A percentile compares a stretch with the other conserved stretches of the same genome.
These are phyloP conservation scores for Rubroshorea leprosula DNA, from an alignment of 345 rosid species.

Conservation along the genomic window DNA sequence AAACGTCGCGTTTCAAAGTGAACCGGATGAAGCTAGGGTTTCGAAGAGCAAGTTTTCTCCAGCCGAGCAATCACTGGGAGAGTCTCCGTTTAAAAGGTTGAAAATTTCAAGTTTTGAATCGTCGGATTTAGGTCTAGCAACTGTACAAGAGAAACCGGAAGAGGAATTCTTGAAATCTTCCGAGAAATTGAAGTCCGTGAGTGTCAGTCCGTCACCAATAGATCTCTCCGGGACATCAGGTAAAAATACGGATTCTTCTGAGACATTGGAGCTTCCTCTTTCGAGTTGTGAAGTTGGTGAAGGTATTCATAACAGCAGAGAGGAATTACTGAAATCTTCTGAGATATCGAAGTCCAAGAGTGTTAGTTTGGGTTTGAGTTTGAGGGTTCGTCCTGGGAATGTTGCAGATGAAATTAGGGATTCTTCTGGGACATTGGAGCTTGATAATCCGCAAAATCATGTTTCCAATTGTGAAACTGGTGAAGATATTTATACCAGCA, in stretches of 20 bases:
- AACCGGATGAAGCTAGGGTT: constrained; percentile 18
- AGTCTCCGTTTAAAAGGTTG: constrained; percentile 12
- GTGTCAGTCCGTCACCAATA: too few species aligned
- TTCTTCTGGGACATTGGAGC: neutral
- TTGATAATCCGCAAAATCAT: constrained; percentile 1
- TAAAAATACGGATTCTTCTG: too few species aligned
- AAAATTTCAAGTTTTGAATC: constrained; percentile 16
- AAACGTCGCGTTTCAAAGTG: neutral
- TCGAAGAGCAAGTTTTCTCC: constrained; percentile 12
- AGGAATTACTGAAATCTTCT: too few species aligned
- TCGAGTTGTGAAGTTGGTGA: too few species aligned
- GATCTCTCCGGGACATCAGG: too few species aligned
- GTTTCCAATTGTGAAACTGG: constrained; percentile 5
- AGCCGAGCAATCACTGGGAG: constrained; percentile 2
- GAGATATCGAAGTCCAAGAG: constrained; percentile 17
- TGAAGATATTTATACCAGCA: constrained; percentile 12
- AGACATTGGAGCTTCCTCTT: too few species aligned
- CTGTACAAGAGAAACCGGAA: neutral
- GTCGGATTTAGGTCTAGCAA: neutral
- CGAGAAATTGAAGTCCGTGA: too few species aligned
- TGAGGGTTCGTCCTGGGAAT: neutral
- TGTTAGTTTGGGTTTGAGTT: too few species aligned
- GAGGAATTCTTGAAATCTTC: constrained; percentile 14
- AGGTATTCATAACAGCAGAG: too few species aligned
- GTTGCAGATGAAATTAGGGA: neutral